A percentile compares a stretch with the other conserved stretches of the same genome.
Evolutionary conservation across 2,329 filamentous ascomycete genomes (phyloP).

Genomic region (Atkinsonella hypoxylon): DNA sequence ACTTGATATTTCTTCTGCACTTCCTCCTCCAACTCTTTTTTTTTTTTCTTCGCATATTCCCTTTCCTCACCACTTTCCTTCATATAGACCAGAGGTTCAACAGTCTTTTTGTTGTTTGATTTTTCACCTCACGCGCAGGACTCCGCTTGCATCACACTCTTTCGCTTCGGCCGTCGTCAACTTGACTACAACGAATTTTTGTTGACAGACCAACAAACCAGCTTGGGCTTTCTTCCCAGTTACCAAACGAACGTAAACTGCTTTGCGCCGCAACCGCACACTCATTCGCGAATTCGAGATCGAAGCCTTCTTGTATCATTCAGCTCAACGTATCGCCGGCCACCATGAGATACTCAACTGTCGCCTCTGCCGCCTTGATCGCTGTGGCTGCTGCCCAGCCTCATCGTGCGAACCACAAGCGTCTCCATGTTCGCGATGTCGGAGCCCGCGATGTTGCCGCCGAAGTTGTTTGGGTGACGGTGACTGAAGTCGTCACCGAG

Average conservation of each 20-base stretch:
- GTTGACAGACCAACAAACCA: neutral
- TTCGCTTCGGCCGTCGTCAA: slow-evolving; percentile 4
- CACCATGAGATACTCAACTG: slow-evolving; percentile 29
- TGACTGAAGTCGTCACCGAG: slow-evolving; percentile 34
- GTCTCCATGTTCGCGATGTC: slow-evolving; percentile 17
- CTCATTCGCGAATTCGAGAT: no score
- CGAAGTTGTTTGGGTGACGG: slow-evolving; percentile 38
- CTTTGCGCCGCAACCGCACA: neutral
- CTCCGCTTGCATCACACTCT: slow-evolving; percentile 7
- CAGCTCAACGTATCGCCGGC: neutral
- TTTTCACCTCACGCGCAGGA: slow-evolving; percentile 8
- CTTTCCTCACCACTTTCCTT: slow-evolving; percentile 6
- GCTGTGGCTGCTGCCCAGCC: slow-evolving; percentile 39
- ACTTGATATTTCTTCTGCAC: neutral
- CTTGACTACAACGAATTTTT: neutral
- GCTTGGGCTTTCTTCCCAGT: slow-evolving; percentile 4
- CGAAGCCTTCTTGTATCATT: neutral
- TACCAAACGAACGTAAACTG: slow-evolving; percentile 2
- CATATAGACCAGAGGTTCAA: slow-evolving; percentile 5
- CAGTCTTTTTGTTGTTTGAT: slow-evolving; percentile 6
- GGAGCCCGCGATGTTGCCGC: slow-evolving; percentile 30
- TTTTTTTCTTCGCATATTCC: neutral
- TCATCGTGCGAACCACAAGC: slow-evolving; percentile 25
- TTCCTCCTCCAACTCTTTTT: neutral
- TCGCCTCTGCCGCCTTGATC: slow-evolving; percentile 22